Evolutionary conservation across 768 basidiomycete genomes (phyloP), one percentile per base, ranked within the genome.

Genomic region (Astraeus odoratus): DNA sequence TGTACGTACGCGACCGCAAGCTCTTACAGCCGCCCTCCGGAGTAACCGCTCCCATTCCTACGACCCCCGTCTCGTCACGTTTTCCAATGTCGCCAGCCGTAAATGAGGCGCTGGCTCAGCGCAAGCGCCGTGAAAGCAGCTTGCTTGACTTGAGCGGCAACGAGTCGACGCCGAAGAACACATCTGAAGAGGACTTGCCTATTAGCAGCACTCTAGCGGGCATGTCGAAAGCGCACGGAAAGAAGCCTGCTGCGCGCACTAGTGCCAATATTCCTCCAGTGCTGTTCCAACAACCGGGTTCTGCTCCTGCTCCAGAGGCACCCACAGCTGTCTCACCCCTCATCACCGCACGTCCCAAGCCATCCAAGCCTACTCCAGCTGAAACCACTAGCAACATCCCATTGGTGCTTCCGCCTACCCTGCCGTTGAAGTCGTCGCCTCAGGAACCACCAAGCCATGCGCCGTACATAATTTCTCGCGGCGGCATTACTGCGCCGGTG

Each of bases 1-100:
- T 75, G 35, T 95, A 96, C 61, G 75, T 92, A 39, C 80, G 80
- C 36, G 88, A 94, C 40, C 78, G 92, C 44, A 89, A 85, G 58
- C 71, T 96, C 13, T 65, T 93, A 49, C 86, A 88, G 55, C 89
- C 90, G 34, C 88, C 89, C 8, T 75, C 81, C 16, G 87, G 89
- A 6, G 75, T 88, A 35, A 78, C 87, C 13, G 72, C 80, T n/a
- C 87, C 89, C 1, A 90, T 92, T 55, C 66, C 72, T 5, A 79
- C 83, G n/a, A 76, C 77, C 7, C 69, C 75, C 22, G 52, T 67
- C 36, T 57, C 67, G 43, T 49, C 64, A 47, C 72, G 78, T 41
- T 64, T 75, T 23, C 71, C 81, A 4, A 73, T 89, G 13, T 73
- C 89, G 1, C 71, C 77, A 10, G 84, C 87, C 31, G 86, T 93